Conservation (phyloP, 1,284 basidiomycete species). For the Ceratorhiza oryzae-sativae region DNA sequence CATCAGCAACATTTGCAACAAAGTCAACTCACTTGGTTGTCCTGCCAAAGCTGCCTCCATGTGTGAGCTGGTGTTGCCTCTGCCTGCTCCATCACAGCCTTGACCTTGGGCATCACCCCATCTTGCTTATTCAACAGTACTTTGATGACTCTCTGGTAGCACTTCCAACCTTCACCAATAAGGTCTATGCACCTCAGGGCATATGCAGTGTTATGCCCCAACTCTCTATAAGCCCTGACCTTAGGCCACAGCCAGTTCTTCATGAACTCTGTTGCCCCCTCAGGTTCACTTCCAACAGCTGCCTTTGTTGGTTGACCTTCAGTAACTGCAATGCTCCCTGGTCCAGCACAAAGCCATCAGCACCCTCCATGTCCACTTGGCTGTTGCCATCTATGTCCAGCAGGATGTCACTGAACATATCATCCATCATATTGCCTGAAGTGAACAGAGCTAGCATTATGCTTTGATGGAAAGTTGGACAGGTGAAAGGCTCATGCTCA, state of each 20-base stretch:
- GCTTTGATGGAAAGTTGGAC: neutral
- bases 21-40: neutral
- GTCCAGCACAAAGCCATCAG: neutral
- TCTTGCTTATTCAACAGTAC: neutral
- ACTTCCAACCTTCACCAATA: neutral
- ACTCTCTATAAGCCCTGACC: neutral
- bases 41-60: slow-evolving; percentile 6
- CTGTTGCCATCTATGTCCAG: neutral
- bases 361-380: neutral
- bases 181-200: neutral
- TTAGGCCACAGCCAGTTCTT: neutral
- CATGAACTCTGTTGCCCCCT: neutral
- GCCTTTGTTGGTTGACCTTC: neutral
- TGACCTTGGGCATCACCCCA: neutral
- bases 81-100: neutral
- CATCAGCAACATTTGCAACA: neutral
- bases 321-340: neutral
- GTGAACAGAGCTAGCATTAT: neutral
- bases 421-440: neutral
- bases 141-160: no score
- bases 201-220: neutral
- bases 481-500: neutral
- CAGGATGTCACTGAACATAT: neutral
- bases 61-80: neutral
- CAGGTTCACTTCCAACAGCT: neutral